Percentiles rank a stretch among this genome's conserved stretches.
Conservation (phyloP, 1,284 basidiomycete species). For the Cryptococcus depauperatus region DNA sequence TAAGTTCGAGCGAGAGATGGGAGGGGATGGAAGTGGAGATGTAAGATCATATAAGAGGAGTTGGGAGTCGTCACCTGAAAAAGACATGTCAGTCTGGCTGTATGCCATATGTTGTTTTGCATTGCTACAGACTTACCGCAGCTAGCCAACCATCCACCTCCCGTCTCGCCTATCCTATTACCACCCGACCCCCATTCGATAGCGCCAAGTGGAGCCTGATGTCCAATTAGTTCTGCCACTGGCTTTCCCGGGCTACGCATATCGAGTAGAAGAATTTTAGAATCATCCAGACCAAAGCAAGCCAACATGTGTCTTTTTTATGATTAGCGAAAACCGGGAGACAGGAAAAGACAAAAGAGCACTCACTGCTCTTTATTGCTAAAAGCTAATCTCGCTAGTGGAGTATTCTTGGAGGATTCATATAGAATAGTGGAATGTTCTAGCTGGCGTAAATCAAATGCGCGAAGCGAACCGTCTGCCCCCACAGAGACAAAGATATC, state of each 20-base stretch:
- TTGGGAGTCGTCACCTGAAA: conserved; percentile 85
- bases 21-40: conserved; percentile 26
- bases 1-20: conserved; percentile 9
- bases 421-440: conserved; percentile 99
- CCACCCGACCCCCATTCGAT: conserved; percentile 70
- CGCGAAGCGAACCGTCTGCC: conserved; percentile 90
- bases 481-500: conserved; percentile 99
- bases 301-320: conserved; percentile 41
- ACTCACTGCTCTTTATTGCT: conserved; percentile 40
- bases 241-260: conserved; percentile 90
- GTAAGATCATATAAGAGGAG: conserved; percentile 78
- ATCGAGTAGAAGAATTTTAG: conserved; percentile 80
- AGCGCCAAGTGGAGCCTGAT: conserved; percentile 62
- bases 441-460: conserved; percentile 89
- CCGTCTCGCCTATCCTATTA: conserved; percentile 43
- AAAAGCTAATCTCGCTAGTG: conserved; percentile 80
- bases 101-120: not conserved
- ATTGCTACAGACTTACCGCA: conserved; percentile 54
- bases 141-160: conserved; percentile 72
- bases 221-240: conserved; percentile 78
- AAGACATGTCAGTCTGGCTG: too few relatives aligned
- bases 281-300: conserved; percentile 58
- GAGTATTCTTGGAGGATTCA: conserved; percentile 63
- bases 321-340: not conserved
- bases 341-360: not conserved